Evolutionary conservation across 2,329 filamentous ascomycete species (phyloP).

Genomic region (Biscogniauxia marginata): DNA sequence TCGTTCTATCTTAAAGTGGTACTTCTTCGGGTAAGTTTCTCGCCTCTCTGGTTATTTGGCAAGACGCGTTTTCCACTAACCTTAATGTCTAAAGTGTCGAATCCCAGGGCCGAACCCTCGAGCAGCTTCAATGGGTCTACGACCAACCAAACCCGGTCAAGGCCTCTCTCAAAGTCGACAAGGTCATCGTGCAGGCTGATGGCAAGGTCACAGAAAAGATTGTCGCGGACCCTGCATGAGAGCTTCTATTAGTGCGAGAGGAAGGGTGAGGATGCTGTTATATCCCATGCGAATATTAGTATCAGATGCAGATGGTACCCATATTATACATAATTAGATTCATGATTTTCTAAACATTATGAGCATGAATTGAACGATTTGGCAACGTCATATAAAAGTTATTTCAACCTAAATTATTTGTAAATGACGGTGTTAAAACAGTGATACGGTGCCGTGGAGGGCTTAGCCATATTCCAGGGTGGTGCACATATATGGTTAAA

Average conservation of each 20-base stretch:
- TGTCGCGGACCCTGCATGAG: constrained; percentile 20
- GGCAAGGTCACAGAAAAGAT: constrained; percentile 47
- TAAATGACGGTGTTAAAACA: no score
- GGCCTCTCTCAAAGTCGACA: constrained; percentile 50
- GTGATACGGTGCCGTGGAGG: no score
- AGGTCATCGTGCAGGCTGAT: constrained; percentile 45
- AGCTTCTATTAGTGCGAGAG: not conserved
- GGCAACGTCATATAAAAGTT: no score
- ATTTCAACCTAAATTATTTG: no score
- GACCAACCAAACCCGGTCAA: constrained; percentile 49
- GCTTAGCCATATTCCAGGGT: no score
- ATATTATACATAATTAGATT: no score
- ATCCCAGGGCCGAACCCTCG: constrained; percentile 48
- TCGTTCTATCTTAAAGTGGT: constrained; percentile 34
- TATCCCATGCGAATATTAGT: not conserved
- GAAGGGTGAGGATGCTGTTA: not conserved
- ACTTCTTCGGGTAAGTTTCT: constrained; percentile 42
- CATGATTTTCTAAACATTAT: no score
- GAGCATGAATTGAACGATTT: no score
- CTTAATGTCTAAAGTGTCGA: constrained; percentile 39
- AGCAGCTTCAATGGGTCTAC: constrained; percentile 51
- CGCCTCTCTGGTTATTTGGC: not conserved
- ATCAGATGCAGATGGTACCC: no score
- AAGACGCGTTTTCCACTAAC: constrained; percentile 12
- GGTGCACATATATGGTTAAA: no score